These are phyloP conservation scores for Termitomyces titanicus DNA, from an alignment of 768 basidiomycete species.

Conservation along the genomic window DNA sequence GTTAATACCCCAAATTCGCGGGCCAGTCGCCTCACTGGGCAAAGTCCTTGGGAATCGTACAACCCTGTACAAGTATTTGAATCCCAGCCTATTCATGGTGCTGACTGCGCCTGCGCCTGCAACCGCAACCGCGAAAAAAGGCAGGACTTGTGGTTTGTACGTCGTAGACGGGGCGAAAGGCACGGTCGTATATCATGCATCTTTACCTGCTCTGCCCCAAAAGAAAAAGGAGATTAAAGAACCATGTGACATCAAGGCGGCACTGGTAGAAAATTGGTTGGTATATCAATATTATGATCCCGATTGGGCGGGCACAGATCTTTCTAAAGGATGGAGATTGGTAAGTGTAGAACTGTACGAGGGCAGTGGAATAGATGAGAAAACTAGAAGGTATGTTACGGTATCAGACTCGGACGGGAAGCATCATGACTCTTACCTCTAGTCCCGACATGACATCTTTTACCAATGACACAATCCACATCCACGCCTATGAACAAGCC, in stretches of 20 bases:
- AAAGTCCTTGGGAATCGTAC: constrained; percentile 84
- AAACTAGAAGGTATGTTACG: constrained; percentile 60
- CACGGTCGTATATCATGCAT: constrained; percentile 62
- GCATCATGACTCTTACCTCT: neutral
- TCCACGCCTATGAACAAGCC: constrained; percentile 63
- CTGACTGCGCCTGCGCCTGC: constrained; percentile 41
- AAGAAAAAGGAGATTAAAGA: constrained; percentile 12
- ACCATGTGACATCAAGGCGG: constrained; percentile 63
- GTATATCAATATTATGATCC: constrained; percentile 84
- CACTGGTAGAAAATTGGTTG: constrained; percentile 88
- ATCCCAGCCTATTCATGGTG: constrained; percentile 71
- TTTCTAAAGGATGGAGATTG: constrained; percentile 66
- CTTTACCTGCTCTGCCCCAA: constrained; percentile 39
- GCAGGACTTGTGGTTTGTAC: constrained; percentile 57
- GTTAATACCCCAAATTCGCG: constrained; percentile 43
- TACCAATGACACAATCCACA: constrained; percentile 46
- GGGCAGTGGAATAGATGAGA: constrained; percentile 61
- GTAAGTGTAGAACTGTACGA: constrained; percentile 91
- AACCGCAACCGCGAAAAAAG: constrained; percentile 4
- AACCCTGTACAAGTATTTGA: constrained; percentile 93
- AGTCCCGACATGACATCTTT: constrained; percentile 44
- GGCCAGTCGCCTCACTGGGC: constrained; percentile 73
- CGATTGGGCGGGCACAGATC: constrained; percentile 37
- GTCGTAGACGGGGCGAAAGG: constrained; percentile 82
- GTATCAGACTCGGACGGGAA: neutral